Evolutionary conservation across 257 asterid species (phyloP).

Genomic region (Salvia miltiorrhiza): DNA sequence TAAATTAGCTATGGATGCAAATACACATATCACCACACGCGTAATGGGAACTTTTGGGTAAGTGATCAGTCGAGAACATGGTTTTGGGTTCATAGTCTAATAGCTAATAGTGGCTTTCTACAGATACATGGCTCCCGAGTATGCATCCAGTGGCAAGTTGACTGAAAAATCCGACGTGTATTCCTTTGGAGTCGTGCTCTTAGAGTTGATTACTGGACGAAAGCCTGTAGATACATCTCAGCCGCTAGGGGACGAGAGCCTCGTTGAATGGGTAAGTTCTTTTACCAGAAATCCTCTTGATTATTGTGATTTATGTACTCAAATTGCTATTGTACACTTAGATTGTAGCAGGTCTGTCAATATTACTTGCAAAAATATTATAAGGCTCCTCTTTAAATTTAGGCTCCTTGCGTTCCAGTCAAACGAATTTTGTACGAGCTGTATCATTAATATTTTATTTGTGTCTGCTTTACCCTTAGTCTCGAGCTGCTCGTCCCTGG

Average conservation of each 20-base stretch:
- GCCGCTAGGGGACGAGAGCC: slow-evolving; percentile 88
- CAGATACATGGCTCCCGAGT: slow-evolving; percentile 99
- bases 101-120: slow-evolving; percentile 1
- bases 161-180: slow-evolving; percentile 85
- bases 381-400: neutral
- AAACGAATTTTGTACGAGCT: neutral
- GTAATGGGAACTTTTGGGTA: slow-evolving; percentile 98
- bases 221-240: slow-evolving; percentile 93
- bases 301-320: neutral
- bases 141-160: slow-evolving; percentile 89
- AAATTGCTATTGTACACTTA: neutral
- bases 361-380: neutral
- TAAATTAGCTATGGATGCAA: slow-evolving; percentile 75
- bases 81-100: neutral
- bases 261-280: slow-evolving; percentile 90
- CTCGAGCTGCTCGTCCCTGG: neutral
- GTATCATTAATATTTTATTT: neutral
- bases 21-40: slow-evolving; percentile 81
- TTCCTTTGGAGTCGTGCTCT: slow-evolving; percentile 90
- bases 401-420: neutral
- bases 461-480: neutral
- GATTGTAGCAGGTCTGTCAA: neutral
- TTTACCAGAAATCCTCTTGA: neutral
- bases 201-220: slow-evolving; percentile 86
- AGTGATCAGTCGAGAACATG: slow-evolving; percentile 14